Base-by-base conservation (phyloP, 1,139 yeast genomes). In the Debaryomyces subglobosus region DNA sequence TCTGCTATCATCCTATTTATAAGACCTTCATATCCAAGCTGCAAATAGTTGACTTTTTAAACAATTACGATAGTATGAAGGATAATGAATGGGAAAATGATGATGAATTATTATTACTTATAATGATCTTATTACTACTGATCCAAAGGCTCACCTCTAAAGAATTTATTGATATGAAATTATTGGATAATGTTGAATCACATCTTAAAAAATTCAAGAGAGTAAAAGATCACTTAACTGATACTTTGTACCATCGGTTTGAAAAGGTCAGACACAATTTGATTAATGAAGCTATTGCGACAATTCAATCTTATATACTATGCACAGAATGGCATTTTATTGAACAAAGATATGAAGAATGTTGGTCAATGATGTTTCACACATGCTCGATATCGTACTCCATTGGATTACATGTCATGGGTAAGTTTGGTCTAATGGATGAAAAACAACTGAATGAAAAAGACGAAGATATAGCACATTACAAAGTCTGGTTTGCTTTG, bases 261-360 rank as follows among this genome's bases (percentile, higher is more conserved):
- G 73, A 71, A 53, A 67, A 68, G 53, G 64, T 79, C 50, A 74
- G 81, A 49, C 75, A 71, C 50, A 78, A 79, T 49, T 64, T 79
- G 39, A 62, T 75, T 24, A 68, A 72, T 52, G 83, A 79, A 55
- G 75, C 82, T 1, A 68, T 76, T 15, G 62, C 71, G 10, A 75
- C 82, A 5, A 69, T 79, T 29, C 76, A 77, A 53, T 72, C 82
- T 2, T 78, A 78, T 52, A 75, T 79, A 7, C 63, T 79, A 43
- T 79, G 81, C 53, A 73, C 79, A 20, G 84, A 78, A 55, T 79
- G 77, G 69, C 69, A 74, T 47, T 78, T 78, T 50, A 68, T 71
- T 45, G 77, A 76, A 51, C 80, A 77, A 51, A 69, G 73, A 44
- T 77, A 77, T 53, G 84, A 80, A 55, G 78, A 77, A 52, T 63